Evolutionary conservation across 345 rosid genomes (phyloP), one percentile per base, ranked within the genome.

Genomic region (Nephelium lappaceum): DNA sequence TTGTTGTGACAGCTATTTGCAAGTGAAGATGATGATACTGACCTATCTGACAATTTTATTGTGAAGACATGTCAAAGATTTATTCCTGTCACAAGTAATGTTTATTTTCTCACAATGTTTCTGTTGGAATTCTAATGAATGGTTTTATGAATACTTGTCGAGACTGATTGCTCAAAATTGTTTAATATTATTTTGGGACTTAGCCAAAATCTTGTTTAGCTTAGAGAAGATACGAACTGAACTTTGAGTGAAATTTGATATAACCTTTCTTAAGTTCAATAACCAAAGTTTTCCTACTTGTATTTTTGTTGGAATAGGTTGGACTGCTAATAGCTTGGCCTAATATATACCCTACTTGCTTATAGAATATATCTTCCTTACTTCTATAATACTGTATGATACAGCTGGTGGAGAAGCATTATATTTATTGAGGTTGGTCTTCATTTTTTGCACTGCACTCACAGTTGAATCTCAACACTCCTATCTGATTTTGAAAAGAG

Each of bases 31-130:
- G 98, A 92, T 86, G 93, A 92, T 69, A 74, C 85, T 47, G 97
- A 95, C 77, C 82, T 95, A 76, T 92, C 98, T 0, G 88, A 92
- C 86, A 93, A 93, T 82, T 93, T 89, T 80, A 85, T 95, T 72
- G 97, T 95, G 78, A 95, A 91, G 92, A 92, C 97, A 74, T 93
- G 99, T 88, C 98, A 88, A 84, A 92, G 88, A 88, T 89, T 92
- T 81, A 95, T 95, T 76, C 99, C 97, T 36, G 91, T 95, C 74
- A 92, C 98, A 83, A 81, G 99, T 95, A 93, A 88, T 80, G 18
- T 81, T 76, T 24, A 72, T 24, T 53, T 47, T 79, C 38, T 43
- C 51, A 76, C 71, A 65, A 53, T 67, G 76, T 76, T 49, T 36
- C 38, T 12, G 27, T 62, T 51, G 27, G 11, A 45, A 38, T 67